Percentiles rank a stretch among this genome's conserved stretches.
Evolutionary conservation across 2,329 filamentous ascomycete genomes (phyloP).

Genomic region (Pseudogymnoascus sp.): DNA sequence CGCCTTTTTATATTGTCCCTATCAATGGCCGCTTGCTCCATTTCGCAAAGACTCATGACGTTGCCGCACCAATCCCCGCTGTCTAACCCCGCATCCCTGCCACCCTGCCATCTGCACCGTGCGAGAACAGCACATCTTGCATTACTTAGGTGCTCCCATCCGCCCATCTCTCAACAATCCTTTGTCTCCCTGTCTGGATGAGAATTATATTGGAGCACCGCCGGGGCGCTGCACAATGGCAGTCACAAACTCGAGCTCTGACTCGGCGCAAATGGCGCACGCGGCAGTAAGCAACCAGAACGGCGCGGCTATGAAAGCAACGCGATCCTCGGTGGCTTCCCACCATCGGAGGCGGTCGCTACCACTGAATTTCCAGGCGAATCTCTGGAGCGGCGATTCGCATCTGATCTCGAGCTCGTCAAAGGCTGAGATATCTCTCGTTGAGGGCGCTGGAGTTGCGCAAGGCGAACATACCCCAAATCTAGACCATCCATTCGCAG

Average conservation of each 20-base stretch:
- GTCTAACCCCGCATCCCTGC: slow-evolving; percentile 4
- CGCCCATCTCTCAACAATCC: slow-evolving; percentile 7
- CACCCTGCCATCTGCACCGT: slow-evolving; percentile 3
- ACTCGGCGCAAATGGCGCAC: slow-evolving; percentile 10
- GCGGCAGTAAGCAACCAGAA: neutral
- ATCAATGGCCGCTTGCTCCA: slow-evolving; percentile 1
- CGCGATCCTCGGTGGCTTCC: slow-evolving; percentile 5
- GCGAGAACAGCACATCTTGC: slow-evolving; percentile 9
- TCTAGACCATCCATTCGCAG: neutral
- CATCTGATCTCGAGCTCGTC: neutral
- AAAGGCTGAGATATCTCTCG: slow-evolving; percentile 7
- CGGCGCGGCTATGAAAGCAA: slow-evolving; percentile 7
- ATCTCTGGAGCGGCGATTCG: neutral
- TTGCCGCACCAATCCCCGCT: slow-evolving; percentile 6
- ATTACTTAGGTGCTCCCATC: slow-evolving; percentile 8
- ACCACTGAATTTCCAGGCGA: slow-evolving; percentile 2
- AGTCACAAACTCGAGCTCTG: slow-evolving; percentile 8
- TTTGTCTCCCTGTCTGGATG: slow-evolving; percentile 7
- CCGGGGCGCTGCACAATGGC: slow-evolving; percentile 6
- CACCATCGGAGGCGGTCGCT: slow-evolving; percentile 6
- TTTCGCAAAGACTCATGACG: slow-evolving; percentile 1
- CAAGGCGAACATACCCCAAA: slow-evolving; percentile 1
- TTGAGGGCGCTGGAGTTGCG: slow-evolving; percentile 2
- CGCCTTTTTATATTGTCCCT: slow-evolving; percentile 5
- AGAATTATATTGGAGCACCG: slow-evolving; percentile 8